Evolutionary conservation across 257 asterid genomes (phyloP), one percentile per base, ranked within the genome.

Genomic region (Capsicum pubescens): DNA sequence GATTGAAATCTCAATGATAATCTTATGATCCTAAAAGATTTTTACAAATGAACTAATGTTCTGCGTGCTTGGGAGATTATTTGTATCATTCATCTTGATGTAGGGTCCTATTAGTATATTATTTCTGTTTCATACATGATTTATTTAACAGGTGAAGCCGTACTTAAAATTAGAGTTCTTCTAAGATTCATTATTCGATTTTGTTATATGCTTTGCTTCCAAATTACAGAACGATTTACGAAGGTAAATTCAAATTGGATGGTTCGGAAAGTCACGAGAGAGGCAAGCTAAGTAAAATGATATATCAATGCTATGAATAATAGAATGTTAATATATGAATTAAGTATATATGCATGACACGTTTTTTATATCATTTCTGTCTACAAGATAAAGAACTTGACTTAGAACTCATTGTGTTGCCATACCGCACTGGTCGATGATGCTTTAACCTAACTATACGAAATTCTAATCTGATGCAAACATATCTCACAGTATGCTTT

Each of bases 351-450:
- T 26, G 32, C 32, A 26, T 0, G 13, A n/a, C 5, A 7, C 8
- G 8, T 39, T 3, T 59, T 59, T 11, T 59, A 59, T 58, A 58
- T 58, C 12, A 7, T 5, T 4, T 8, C 0, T 9, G 12, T 59
- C 0, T 59, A n/a, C 5, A 59, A 59, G 32, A 4, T n/a, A 17
- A 59, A 59, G 3, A n/a, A n/a, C 6, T 59, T n/a, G n/a, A 0
- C 21, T 3, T 1, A n/a, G 0, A 60, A 2, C 6, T 7, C 1
- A 17, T 59, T 0, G 35, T 19, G 35, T 60, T 0, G 0, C 1
- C 39, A 21, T 39, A 39, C 15, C 39, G 21, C 39, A 21, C 8
- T 61, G 1, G 6, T 1, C 10, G 15, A 21, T 61, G 68, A 1
- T 61, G 3, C 8, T 1, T 61, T 21, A 0, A 7, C 39, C 0